These are phyloP conservation scores for Chrysosporium queenslandicum DNA, from an alignment of 2,329 filamentous ascomycete species.

Conservation along the genomic window DNA sequence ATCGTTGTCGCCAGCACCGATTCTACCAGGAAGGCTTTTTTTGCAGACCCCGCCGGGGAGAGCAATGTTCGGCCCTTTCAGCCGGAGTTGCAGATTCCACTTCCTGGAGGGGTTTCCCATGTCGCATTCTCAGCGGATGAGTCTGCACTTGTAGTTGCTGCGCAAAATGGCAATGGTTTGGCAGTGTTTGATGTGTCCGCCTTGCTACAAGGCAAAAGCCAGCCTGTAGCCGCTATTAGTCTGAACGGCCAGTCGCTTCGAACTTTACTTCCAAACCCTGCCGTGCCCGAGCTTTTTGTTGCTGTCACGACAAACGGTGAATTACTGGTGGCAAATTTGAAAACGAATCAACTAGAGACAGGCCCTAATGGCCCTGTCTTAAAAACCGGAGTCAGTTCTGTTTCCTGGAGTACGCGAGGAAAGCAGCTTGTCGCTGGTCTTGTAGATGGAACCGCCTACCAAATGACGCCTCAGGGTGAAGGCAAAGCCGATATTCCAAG, in stretches of 20 bases:
- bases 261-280: constrained; percentile 70
- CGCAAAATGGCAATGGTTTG: constrained; percentile 69
- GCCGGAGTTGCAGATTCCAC: constrained; percentile 61
- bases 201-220: constrained; percentile 55
- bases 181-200: constrained; percentile 69
- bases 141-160: constrained; percentile 69
- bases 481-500: constrained; percentile 69
- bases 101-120: constrained; percentile 72
- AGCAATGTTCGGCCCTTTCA: constrained; percentile 59
- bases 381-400: constrained; percentile 66
- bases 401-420: constrained; percentile 84
- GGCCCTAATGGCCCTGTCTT: constrained; percentile 55
- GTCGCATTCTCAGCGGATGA: constrained; percentile 87
- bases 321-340: constrained; percentile 72
- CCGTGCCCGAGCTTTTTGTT: constrained; percentile 54
- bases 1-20: constrained; percentile 69
- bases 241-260: constrained; percentile 68
- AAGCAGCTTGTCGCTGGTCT: constrained; percentile 87
- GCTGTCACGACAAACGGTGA: constrained; percentile 72
- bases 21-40: constrained; percentile 65
- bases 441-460: constrained; percentile 65
- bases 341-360: constrained; percentile 50
- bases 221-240: constrained; percentile 62
- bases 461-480: constrained; percentile 73
- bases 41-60: constrained; percentile 47